These are phyloP conservation scores for Irpex sp. DNA, from an alignment of 1,284 basidiomycete species.

Conservation along the genomic window DNA sequence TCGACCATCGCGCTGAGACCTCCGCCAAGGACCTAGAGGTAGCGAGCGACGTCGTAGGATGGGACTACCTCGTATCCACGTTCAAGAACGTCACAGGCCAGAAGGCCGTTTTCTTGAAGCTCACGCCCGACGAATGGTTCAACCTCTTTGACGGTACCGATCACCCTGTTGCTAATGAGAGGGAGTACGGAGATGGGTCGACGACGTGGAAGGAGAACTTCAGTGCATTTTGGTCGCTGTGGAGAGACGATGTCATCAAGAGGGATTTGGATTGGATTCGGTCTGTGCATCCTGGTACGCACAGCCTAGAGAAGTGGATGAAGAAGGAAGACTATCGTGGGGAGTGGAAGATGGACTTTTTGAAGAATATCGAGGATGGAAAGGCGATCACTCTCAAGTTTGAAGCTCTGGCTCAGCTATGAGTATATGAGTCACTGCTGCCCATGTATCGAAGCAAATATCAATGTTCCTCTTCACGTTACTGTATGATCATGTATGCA, in stretches of 20 bases:
- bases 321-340: conserved; percentile 14
- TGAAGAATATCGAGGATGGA: conserved; percentile 18
- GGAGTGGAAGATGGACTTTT: conserved; percentile 4
- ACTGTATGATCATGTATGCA: no score
- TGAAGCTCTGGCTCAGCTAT: neutral
- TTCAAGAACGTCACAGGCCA: conserved; percentile 44
- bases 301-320: conserved; percentile 16
- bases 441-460: no score
- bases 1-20: conserved; percentile 34
- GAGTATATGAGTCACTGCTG: neutral
- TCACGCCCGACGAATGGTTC: conserved; percentile 40
- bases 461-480: no score
- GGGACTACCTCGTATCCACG: conserved; percentile 38
- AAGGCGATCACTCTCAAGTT: neutral
- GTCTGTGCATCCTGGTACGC: conserved; percentile 27
- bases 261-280: conserved; percentile 38
- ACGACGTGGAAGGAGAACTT: conserved; percentile 35
- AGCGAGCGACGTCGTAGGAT: conserved; percentile 34
- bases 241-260: conserved; percentile 35
- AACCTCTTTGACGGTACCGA: conserved; percentile 30
- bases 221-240: conserved; percentile 34
- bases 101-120: conserved; percentile 34
- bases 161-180: conserved; percentile 31
- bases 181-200: conserved; percentile 20
- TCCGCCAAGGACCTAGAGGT: conserved; percentile 5